Base-by-base conservation (phyloP, 2,329 filamentous ascomycete species). In the Pyrenophora graminea region DNA sequence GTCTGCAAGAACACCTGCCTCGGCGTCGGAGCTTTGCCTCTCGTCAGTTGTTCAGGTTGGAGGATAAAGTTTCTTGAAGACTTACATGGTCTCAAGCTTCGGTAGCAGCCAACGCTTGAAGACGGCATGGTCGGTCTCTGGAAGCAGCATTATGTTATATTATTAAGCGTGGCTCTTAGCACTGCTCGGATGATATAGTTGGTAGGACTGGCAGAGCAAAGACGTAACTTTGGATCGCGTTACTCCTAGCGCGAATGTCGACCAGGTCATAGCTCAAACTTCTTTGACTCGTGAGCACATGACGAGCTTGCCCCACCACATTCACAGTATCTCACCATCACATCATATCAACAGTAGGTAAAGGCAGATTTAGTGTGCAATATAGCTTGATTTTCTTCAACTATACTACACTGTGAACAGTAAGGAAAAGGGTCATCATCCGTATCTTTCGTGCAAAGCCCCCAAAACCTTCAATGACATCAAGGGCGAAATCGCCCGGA, bases 91-190 rank as follows among this genome's bases (percentile, higher is more conserved):
- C 69, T 90, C 88, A 45, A 92, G 82, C 56, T 88, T 84, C 74
- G 87, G 87, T 56, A 91, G 84, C 56, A 92, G 85, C 89, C 89
- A 93, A 53, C 81, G 79, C 77, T 90, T 91, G 47, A 94, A 79
- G 54, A 82, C 75, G 48, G 81, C 71, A 15, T 77, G 76, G 58
- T 85, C 78, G 18, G 74, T 74, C 15, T 84, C 82, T 37, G 78
- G 76, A 51, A 85, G 76, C 56, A 79, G 73, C 83, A 85, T 85
- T 17, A 38, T 65, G 55, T 44, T 34, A 53, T 48, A 42, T 23
- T 41, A 25, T 46, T 15, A 12, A 31, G 15, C 10, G 33, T 33
- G 25, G 33, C 27, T 12, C 27, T 12, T 39, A 31, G 36, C 10
- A 47, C 23, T 43, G 39, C 23, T 30, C 32, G 38, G 39, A 37